phyloP scores from a whole-genome alignment of 2,329 filamentous ascomycete genomes.

The Cladosporium sp. region DNA sequence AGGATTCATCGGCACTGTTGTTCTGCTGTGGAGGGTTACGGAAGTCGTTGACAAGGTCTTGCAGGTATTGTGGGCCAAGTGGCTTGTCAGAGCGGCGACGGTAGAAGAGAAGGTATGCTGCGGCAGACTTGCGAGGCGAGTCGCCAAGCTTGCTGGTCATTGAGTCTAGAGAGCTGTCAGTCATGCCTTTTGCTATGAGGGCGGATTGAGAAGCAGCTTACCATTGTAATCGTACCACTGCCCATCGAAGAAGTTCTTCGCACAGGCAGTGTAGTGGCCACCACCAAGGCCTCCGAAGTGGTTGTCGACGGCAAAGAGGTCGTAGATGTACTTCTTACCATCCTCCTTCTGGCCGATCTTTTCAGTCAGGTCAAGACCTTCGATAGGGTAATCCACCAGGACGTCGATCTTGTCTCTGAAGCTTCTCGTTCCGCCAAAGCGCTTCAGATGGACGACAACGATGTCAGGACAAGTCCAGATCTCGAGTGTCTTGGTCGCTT shows the following conservation, averaged over 20 bases:
- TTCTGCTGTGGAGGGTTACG: slow-evolving; percentile 46
- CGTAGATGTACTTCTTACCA: slow-evolving; percentile 80
- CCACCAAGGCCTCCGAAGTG: slow-evolving; percentile 92
- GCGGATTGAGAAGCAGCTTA: background rate
- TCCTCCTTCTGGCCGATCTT: slow-evolving; percentile 76
- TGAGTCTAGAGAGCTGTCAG: slow-evolving; percentile 63
- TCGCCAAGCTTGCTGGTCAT: slow-evolving; percentile 20
- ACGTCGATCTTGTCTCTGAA: slow-evolving; percentile 90
- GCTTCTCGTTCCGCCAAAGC: slow-evolving; percentile 80
- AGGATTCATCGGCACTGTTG: slow-evolving; percentile 38
- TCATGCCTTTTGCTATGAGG: too few relatives aligned
- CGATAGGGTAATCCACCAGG: slow-evolving; percentile 84
- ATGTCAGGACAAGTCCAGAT: slow-evolving; percentile 97
- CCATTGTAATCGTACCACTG: slow-evolving; percentile 98
- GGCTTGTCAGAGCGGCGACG: slow-evolving; percentile 73
- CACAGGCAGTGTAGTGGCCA: slow-evolving; percentile 93
- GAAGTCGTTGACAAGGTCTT: slow-evolving; percentile 64
- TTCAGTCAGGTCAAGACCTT: slow-evolving; percentile 75
- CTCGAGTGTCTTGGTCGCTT: slow-evolving; percentile 93
- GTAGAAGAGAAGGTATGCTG: slow-evolving; percentile 94
- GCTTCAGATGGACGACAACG: slow-evolving; percentile 89
- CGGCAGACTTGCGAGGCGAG: slow-evolving; percentile 47
- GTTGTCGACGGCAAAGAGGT: slow-evolving; percentile 92
- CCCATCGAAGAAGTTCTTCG: slow-evolving; percentile 83
- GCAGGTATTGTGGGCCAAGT: slow-evolving; percentile 74